These are phyloP conservation scores for Dysphania ambrosioides DNA, from an alignment of 148 eudicot species.

Conservation along the genomic window DNA sequence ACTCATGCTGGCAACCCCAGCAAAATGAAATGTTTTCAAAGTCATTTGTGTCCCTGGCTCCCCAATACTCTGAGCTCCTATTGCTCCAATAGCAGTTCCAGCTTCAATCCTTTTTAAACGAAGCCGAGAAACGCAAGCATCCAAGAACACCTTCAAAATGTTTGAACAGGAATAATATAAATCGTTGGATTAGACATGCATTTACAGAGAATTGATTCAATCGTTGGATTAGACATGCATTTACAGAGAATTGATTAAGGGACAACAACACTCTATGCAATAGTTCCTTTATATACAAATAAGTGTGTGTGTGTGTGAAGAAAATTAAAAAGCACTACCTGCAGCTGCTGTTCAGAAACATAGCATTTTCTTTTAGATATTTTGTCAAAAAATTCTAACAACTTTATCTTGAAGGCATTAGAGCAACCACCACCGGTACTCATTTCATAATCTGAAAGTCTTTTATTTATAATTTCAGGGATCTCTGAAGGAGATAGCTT, in stretches of 20 bases:
- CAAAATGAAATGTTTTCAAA: conserved; percentile 94
- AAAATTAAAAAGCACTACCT: conserved; percentile 42
- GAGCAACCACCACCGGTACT: conserved; percentile 61
- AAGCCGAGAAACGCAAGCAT: conserved; percentile 77
- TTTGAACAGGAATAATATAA: conserved; percentile 1
- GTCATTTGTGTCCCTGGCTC: conserved; percentile 99
- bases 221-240: not conserved
- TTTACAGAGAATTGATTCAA: not conserved
- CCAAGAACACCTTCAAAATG: conserved; percentile 58
- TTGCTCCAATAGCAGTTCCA: conserved; percentile 96
- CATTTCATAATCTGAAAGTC: conserved; percentile 44
- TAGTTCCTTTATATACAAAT: not conserved
- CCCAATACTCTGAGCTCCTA: conserved; percentile 98
- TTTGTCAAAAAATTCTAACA: conserved; percentile 45
- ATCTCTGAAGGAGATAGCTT: conserved; percentile 53
- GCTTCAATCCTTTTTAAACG: conserved; percentile 73
- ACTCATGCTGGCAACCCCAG: conserved; percentile 99
- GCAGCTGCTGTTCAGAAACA: conserved; percentile 60
- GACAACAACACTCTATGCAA: not conserved
- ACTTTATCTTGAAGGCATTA: conserved; percentile 44
- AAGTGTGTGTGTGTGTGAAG: too few species aligned
- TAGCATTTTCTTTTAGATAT: conserved; percentile 35
- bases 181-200: not conserved
- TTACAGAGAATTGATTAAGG: not conserved
- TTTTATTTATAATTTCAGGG: conserved; percentile 34